phyloP scores from a whole-genome alignment of 805 yeast genomes.

The Candida yuanshanica region DNA sequence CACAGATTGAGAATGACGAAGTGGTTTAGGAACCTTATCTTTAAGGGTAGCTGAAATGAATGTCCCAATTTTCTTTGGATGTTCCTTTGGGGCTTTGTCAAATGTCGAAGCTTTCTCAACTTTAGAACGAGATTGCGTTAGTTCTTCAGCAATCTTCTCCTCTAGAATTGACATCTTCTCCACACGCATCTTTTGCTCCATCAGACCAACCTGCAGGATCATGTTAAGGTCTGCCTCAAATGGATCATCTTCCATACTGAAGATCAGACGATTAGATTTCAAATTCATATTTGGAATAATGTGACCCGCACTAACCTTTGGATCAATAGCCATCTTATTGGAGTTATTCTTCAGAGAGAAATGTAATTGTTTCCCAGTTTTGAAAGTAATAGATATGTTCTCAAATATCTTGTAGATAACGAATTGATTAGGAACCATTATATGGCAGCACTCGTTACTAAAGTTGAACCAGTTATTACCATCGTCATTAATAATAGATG shows the following conservation, averaged over 20 bases:
- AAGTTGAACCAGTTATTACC: constrained; percentile 31
- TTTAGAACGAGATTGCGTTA: constrained; percentile 6
- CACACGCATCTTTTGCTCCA: constrained; percentile 59
- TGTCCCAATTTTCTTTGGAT: background rate
- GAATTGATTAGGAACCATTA: constrained; percentile 67
- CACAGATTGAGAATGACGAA: constrained; percentile 1
- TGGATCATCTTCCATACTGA: constrained; percentile 82
- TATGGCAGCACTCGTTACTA: constrained; percentile 37
- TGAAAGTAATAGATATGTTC: constrained; percentile 60
- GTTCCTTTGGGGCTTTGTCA: constrained; percentile 5
- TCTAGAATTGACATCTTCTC: constrained; percentile 43
- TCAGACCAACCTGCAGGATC: constrained; percentile 57
- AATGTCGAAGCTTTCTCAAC: constrained; percentile 6
- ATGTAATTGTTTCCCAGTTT: constrained; percentile 57
- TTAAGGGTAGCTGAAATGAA: background rate
- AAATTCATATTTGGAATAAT: constrained; percentile 54
- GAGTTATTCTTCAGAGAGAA: constrained; percentile 41
- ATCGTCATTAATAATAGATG: constrained; percentile 26
- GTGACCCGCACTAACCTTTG: constrained; percentile 34
- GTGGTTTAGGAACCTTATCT: background rate
- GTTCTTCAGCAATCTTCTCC: constrained; percentile 19
- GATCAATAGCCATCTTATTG: constrained; percentile 32
- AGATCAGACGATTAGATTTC: constrained; percentile 47
- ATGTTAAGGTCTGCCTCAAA: constrained; percentile 71
- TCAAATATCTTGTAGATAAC: constrained; percentile 77